Evolutionary conservation across 73 alveolate species (phyloP).

Genomic region (Uronychia binucleata): DNA sequence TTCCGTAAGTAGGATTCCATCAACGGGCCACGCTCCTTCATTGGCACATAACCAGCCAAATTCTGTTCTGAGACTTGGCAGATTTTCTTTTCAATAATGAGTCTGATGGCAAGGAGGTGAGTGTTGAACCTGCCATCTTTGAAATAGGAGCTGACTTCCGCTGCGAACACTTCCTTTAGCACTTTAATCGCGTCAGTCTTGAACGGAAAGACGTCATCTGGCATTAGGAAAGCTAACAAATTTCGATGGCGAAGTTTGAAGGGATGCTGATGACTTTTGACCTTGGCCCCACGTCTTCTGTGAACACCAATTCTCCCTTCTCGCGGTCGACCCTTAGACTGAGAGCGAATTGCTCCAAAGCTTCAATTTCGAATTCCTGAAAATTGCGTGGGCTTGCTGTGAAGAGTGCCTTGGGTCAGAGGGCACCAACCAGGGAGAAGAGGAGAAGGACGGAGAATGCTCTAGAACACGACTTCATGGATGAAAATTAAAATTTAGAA

Average conservation of each 20-base stretch:
- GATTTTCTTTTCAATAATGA: neutral
- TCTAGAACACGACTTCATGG: neutral
- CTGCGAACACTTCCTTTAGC: neutral
- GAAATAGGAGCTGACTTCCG: neutral
- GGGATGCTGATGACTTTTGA: neutral
- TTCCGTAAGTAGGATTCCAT: neutral
- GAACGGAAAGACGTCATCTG: neutral
- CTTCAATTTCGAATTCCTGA: neutral
- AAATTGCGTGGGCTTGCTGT: too few relatives aligned
- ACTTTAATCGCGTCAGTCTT: neutral
- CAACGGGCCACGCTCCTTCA: neutral
- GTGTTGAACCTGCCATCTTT: neutral
- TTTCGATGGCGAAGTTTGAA: neutral
- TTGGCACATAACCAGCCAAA: neutral
- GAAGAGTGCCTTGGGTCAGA: neutral
- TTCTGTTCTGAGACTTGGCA: neutral
- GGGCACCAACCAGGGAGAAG: neutral
- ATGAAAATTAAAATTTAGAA: neutral
- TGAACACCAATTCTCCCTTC: neutral
- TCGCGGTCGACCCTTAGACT: neutral
- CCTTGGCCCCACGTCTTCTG: neutral
- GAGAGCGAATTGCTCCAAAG: neutral
- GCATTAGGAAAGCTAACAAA: neutral
- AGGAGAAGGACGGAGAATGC: neutral
- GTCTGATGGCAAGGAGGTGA: neutral